These are phyloP conservation scores for Schizosaccharomyces lindneri DNA, from an alignment of 805 yeast genomes.

Conservation along the genomic window DNA sequence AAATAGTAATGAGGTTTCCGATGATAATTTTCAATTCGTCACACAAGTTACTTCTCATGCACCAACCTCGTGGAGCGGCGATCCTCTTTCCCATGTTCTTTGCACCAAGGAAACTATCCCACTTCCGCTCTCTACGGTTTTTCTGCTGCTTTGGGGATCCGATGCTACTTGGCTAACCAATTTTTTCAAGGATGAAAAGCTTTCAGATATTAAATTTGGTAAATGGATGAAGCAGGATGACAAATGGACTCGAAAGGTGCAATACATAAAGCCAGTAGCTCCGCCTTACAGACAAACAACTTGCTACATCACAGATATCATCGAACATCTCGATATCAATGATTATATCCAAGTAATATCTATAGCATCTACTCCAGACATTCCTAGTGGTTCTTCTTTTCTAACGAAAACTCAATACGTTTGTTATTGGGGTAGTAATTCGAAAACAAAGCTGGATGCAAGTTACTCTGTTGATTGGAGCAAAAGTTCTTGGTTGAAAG, in stretches of 20 bases:
- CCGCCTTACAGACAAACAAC: constrained; percentile 28
- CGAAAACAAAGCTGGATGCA: constrained; percentile 32
- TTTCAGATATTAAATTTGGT: constrained; percentile 11
- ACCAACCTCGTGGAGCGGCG: not conserved
- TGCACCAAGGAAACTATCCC: constrained; percentile 15
- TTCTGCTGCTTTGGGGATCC: constrained; percentile 43
- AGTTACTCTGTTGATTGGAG: constrained; percentile 72
- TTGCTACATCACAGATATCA: constrained; percentile 40
- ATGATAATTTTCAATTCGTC: not conserved
- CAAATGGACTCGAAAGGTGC: constrained; percentile 15
- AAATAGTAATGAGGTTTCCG: not conserved
- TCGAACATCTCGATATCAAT: constrained; percentile 29
- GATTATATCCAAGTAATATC: constrained; percentile 35
- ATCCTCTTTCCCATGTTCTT: not conserved
- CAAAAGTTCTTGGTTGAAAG: constrained; percentile 76
- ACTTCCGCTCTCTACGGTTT: constrained; percentile 61
- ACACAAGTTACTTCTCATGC: not conserved
- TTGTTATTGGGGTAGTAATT: constrained; percentile 48
- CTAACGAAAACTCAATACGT: constrained; percentile 47
- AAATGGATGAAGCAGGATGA: constrained; percentile 19
- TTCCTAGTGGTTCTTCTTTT: constrained; percentile 75
- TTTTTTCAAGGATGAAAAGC: constrained; percentile 18
- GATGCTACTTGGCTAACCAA: constrained; percentile 21
- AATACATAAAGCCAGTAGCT: not conserved
- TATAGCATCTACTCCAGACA: constrained; percentile 65